These are phyloP conservation scores for Umbelopsis sp. DNA, from an alignment of 371 early-diverging fungal species.

Conservation along the genomic window DNA sequence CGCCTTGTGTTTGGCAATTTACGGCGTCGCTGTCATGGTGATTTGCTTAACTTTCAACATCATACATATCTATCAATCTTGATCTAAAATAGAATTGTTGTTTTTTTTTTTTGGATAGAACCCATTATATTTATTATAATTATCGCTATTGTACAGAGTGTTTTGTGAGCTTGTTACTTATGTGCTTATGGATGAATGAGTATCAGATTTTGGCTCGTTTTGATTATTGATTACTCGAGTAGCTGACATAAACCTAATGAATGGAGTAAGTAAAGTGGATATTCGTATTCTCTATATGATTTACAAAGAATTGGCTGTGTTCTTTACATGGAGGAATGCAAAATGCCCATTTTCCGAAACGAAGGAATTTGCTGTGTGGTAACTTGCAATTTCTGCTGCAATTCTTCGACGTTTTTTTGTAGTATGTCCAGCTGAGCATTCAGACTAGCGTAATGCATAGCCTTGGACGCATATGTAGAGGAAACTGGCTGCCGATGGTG, in stretches of 20 bases:
- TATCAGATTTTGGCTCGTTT: background rate
- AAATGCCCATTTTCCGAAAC: conserved; percentile 18
- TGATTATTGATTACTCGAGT: conserved; percentile 18
- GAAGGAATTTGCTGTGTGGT: conserved; percentile 20
- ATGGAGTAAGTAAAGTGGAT: no score
- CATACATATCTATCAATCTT: conserved; percentile 17
- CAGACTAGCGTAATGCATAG: conserved; percentile 16
- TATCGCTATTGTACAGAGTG: background rate
- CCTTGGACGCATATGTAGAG: conserved; percentile 16
- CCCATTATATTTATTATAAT: background rate
- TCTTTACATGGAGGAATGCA: conserved; percentile 17
- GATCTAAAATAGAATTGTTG: conserved; percentile 3
- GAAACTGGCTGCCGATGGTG: conserved; percentile 14
- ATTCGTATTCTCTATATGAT: background rate
- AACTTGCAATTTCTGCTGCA: conserved; percentile 18
- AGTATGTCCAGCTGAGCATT: conserved; percentile 13
- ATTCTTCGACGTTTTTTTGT: conserved; percentile 18
- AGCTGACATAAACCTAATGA: conserved; percentile 20
- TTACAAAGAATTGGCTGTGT: background rate
- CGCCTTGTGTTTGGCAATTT: conserved; percentile 43
- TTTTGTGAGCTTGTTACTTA: background rate
- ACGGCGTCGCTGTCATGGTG: conserved; percentile 55
- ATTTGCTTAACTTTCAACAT: conserved; percentile 57
- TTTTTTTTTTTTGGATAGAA: background rate
- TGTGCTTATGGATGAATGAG: background rate